Percentiles rank a stretch among this genome's conserved stretches.
Conservation (phyloP, 2,329 filamentous ascomycete species). For the Epichloe sylvatica region DNA sequence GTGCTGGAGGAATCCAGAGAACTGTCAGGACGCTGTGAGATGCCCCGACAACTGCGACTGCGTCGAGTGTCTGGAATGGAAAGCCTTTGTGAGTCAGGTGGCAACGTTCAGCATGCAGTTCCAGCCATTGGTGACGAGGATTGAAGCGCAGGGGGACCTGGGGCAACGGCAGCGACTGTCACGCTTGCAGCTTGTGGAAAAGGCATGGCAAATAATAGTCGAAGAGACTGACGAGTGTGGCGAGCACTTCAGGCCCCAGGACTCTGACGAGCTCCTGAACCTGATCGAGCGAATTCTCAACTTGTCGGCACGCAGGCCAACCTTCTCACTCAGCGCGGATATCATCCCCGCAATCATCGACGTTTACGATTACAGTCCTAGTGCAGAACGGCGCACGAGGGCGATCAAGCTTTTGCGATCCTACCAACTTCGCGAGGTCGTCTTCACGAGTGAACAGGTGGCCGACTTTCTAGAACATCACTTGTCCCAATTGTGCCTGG, state of each 20-base stretch:
- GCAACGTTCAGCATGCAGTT: background rate
- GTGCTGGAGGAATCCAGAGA: background rate
- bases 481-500: background rate
- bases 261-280: slow-evolving; percentile 1
- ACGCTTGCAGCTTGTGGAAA: background rate
- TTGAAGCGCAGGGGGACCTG: background rate
- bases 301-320: background rate
- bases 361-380: slow-evolving; percentile 1
- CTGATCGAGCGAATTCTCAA: slow-evolving; percentile 1
- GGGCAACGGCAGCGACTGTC: background rate
- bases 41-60: background rate
- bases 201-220: background rate
- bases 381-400: background rate
- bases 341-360: slow-evolving; percentile 2
- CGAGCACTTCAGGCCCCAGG: background rate
- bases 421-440: slow-evolving; percentile 1
- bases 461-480: slow-evolving; percentile 3
- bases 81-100: background rate
- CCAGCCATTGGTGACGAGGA: background rate
- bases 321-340: slow-evolving; percentile 2
- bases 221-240: background rate
- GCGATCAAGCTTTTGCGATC: slow-evolving; percentile 1
- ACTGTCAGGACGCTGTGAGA: background rate
- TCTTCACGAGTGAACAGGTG: slow-evolving; percentile 3
- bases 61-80: background rate